Percentiles rank a stretch among this genome's conserved stretches.
Conservation (phyloP, 2,329 filamentous ascomycete species). For the Aschersonia sp. region DNA sequence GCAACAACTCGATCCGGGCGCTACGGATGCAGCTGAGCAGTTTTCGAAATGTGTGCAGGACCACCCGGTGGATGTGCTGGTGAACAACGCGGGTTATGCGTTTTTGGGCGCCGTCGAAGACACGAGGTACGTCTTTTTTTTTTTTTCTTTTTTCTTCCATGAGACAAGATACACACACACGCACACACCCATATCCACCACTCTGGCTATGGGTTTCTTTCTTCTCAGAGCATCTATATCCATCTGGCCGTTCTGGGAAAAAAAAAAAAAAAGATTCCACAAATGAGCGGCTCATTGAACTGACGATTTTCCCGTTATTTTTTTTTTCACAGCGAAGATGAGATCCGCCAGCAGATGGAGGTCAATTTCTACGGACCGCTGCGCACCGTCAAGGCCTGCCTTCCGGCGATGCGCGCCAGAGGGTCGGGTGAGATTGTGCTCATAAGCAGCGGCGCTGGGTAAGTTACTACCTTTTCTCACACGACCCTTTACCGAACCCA, state of each 20-base stretch:
- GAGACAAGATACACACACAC: not conserved
- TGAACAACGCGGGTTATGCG: not conserved
- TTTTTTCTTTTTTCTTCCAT: not conserved
- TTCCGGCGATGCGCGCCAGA: conserved; percentile 29
- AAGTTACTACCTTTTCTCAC: conserved; percentile 5
- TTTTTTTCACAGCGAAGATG: conserved; percentile 14
- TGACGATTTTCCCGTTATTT: too few relatives aligned
- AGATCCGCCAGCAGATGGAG: conserved; percentile 25
- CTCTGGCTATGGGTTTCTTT: too few relatives aligned
- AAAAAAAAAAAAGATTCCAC: too few relatives aligned
- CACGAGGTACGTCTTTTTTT: not conserved
- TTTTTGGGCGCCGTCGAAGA: not conserved
- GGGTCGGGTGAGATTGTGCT: conserved; percentile 28
- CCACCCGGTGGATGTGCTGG: not conserved
- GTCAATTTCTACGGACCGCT: conserved; percentile 35
- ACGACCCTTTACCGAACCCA: not conserved
- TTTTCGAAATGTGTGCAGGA: not conserved
- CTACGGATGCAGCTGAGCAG: not conserved
- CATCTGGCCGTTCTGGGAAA: too few relatives aligned
- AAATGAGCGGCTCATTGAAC: too few relatives aligned
- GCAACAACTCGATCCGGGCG: not conserved
- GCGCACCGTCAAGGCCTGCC: conserved; percentile 28
- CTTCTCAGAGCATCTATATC: too few relatives aligned
- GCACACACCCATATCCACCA: not conserved
- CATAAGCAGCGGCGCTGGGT: conserved; percentile 28